Evolutionary conservation across 1,139 yeast genomes (phyloP).

Genomic region (Candida glucosophila): DNA sequence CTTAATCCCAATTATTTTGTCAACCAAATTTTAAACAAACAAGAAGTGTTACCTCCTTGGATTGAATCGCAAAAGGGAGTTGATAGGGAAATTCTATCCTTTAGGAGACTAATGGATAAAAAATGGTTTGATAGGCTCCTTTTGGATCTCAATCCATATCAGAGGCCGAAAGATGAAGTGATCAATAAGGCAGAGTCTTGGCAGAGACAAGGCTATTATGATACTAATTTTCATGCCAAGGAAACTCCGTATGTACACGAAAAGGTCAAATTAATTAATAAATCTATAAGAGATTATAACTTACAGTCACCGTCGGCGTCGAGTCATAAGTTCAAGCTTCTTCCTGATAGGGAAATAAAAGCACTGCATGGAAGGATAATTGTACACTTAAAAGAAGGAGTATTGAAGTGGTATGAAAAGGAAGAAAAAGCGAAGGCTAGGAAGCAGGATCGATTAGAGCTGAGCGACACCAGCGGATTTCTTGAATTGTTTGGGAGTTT

Average conservation of each 20-base stretch:
- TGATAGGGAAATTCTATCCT: slow-evolving; percentile 32
- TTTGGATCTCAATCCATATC: slow-evolving; percentile 14
- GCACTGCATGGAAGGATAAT: slow-evolving; percentile 7
- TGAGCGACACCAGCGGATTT: too few species aligned
- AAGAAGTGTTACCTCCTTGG: slow-evolving; percentile 84
- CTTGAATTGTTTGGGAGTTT: too few species aligned
- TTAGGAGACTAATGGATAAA: slow-evolving; percentile 36
- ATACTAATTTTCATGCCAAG: slow-evolving; percentile 9
- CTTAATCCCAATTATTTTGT: slow-evolving; percentile 34
- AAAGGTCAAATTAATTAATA: slow-evolving; percentile 45
- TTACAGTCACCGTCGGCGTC: slow-evolving; percentile 66
- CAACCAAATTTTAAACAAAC: slow-evolving; percentile 55
- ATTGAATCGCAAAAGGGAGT: slow-evolving; percentile 68
- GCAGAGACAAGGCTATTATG: slow-evolving; percentile 25
- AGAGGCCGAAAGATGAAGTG: slow-evolving; percentile 6
- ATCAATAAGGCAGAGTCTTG: slow-evolving; percentile 5
- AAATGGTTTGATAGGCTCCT: slow-evolving; percentile 36
- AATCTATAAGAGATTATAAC: slow-evolving; percentile 60
- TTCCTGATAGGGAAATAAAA: slow-evolving; percentile 42
- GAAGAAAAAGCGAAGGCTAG: slow-evolving; percentile 8
- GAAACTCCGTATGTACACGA: slow-evolving; percentile 31
- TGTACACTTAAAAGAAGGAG: slow-evolving; percentile 6
- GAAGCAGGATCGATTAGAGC: too few species aligned
- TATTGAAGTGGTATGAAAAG: slow-evolving; percentile 13
- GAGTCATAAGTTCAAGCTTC: slow-evolving; percentile 61